These are phyloP conservation scores for Escovopsis weberi DNA, from an alignment of 2,329 filamentous ascomycete species.

Conservation along the genomic window DNA sequence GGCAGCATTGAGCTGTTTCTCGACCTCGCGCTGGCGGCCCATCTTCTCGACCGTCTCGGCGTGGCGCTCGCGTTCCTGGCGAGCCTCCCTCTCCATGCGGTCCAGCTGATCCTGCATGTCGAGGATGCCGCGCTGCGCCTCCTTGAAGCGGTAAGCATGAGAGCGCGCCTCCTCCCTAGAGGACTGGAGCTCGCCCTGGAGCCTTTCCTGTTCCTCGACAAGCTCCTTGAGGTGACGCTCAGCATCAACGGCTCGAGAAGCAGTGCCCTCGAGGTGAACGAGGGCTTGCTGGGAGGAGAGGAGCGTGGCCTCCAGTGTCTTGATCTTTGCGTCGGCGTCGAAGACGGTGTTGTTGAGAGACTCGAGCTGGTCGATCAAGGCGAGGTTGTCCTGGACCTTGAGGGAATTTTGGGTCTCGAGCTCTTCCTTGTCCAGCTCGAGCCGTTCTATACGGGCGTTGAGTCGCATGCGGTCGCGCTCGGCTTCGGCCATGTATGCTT, in stretches of 20 bases:
- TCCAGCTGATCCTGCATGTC: constrained; percentile 80
- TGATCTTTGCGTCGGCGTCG: constrained; percentile 68
- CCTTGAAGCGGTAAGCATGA: constrained; percentile 70
- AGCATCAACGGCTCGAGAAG: constrained; percentile 59
- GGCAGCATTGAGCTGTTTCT: constrained; percentile 66
- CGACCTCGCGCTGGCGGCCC: constrained; percentile 69
- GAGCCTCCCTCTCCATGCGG: constrained; percentile 70
- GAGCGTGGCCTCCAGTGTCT: constrained; percentile 60
- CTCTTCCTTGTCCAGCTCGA: constrained; percentile 60
- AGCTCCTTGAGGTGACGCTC: constrained; percentile 67
- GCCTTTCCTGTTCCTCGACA: constrained; percentile 63
- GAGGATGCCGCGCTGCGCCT: constrained; percentile 64
- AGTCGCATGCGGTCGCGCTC: constrained; percentile 71
- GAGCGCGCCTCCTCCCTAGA: constrained; percentile 64
- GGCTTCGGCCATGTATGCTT: constrained; percentile 85
- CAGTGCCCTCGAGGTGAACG: constrained; percentile 58
- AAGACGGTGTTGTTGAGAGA: constrained; percentile 62
- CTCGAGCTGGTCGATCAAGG: constrained; percentile 72
- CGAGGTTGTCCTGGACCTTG: constrained; percentile 70
- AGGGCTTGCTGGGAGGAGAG: constrained; percentile 66
- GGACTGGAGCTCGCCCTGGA: constrained; percentile 52
- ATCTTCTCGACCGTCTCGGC: constrained; percentile 67
- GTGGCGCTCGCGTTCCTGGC: constrained; percentile 68
- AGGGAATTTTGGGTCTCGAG: constrained; percentile 65
- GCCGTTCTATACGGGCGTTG: constrained; percentile 53